Evolutionary conservation across 331 rosid genomes (phyloP).

Genomic region (Acacia concinna): DNA sequence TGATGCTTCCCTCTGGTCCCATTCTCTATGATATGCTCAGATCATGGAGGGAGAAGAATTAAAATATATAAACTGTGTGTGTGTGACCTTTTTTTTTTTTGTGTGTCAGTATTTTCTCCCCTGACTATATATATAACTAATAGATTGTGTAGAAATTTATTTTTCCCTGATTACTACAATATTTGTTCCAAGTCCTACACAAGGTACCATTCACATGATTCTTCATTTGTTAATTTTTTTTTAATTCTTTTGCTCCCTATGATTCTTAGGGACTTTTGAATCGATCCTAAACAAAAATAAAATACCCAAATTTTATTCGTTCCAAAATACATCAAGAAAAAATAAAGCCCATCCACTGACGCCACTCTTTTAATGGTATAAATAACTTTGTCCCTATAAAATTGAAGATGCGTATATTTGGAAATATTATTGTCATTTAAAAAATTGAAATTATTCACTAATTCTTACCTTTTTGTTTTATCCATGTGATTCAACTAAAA

Average conservation of each 20-base stretch:
- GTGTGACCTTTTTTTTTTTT: background rate
- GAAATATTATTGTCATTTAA: too few relatives aligned
- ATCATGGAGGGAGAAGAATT: too few relatives aligned
- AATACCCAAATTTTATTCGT: background rate
- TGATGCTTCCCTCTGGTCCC: conserved; percentile 12
- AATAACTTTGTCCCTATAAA: background rate
- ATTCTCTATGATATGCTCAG: background rate
- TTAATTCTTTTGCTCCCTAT: too few relatives aligned
- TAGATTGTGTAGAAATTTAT: background rate
- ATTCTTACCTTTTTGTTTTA: too few relatives aligned
- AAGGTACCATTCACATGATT: background rate
- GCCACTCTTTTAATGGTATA: background rate
- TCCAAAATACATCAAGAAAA: too few relatives aligned
- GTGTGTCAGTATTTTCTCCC: background rate
- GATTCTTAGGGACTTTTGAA: background rate
- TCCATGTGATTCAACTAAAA: background rate
- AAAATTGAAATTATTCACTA: too few relatives aligned
- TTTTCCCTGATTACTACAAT: background rate
- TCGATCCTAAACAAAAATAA: too few relatives aligned
- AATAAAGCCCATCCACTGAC: too few relatives aligned
- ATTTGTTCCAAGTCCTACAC: background rate
- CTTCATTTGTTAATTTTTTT: too few relatives aligned
- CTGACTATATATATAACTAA: background rate
- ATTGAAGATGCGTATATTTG: too few relatives aligned
- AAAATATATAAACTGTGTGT: background rate